These are phyloP conservation scores for Nannizziopsis barbatae DNA, from an alignment of 2,329 filamentous ascomycete species.

Conservation along the genomic window DNA sequence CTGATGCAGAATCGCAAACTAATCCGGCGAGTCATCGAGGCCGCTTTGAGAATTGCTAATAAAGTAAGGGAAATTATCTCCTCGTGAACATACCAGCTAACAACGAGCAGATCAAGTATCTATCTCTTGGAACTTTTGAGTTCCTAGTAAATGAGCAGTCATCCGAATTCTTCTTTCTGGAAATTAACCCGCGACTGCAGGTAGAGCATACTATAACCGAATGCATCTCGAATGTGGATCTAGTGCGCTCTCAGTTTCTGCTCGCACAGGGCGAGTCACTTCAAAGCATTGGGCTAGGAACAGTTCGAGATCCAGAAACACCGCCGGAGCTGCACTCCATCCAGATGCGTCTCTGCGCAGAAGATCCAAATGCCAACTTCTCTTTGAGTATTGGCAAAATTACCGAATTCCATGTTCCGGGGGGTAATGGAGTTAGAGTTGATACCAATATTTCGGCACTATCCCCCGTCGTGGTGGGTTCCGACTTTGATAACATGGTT, in stretches of 20 bases:
- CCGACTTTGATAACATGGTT: constrained; percentile 49
- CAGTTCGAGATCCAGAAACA: constrained; percentile 20
- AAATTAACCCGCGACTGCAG: constrained; percentile 50
- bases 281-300: constrained; percentile 26
- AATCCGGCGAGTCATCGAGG: constrained; percentile 41
- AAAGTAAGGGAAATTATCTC: constrained; percentile 24
- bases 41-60: constrained; percentile 44
- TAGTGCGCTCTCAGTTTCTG: constrained; percentile 46
- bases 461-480: constrained; percentile 37
- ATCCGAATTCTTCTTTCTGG: constrained; percentile 47
- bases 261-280: constrained; percentile 43
- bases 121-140: constrained; percentile 53
- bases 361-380: constrained; percentile 44
- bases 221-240: constrained; percentile 42
- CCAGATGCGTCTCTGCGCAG: constrained; percentile 48
- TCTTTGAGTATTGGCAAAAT: constrained; percentile 52
- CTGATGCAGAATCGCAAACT: constrained; percentile 37
- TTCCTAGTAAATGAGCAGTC: constrained; percentile 46
- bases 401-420: constrained; percentile 43
- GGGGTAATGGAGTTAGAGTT: constrained; percentile 47
- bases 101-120: constrained; percentile 39
- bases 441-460: constrained; percentile 44
- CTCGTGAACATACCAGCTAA: not conserved
- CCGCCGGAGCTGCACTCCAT: constrained; percentile 40
- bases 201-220: constrained; percentile 55